A percentile compares a stretch with the other conserved stretches of the same genome.
Evolutionary conservation across 768 basidiomycete genomes (phyloP).

Genomic region (Omphalotus guepiniiformis): DNA sequence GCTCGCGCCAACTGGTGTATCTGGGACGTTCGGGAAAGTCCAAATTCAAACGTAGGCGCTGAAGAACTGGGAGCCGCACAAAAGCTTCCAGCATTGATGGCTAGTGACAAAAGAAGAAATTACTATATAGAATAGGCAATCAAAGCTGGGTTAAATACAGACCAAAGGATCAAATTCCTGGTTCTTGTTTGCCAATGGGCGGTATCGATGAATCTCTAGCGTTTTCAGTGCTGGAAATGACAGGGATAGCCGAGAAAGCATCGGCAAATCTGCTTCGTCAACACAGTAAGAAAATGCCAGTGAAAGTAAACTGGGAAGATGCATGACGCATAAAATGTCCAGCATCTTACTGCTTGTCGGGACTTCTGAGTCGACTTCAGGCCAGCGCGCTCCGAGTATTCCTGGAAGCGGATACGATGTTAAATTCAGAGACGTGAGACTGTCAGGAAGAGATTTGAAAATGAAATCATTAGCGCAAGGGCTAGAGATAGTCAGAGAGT

Average conservation of each 20-base stretch:
- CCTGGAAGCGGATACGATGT: slow-evolving; percentile 1
- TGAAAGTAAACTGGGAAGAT: neutral
- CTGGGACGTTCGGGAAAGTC: slow-evolving; percentile 5
- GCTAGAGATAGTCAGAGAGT: slow-evolving; percentile 3
- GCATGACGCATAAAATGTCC: neutral
- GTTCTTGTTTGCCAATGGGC: slow-evolving; percentile 1
- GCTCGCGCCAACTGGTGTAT: neutral
- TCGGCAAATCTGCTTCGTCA: neutral
- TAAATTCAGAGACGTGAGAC: neutral
- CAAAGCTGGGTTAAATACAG: neutral
- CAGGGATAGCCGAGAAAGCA: neutral
- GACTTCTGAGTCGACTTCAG: neutral
- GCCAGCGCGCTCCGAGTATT: slow-evolving; percentile 2
- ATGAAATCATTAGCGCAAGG: neutral
- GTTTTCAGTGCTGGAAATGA: neutral
- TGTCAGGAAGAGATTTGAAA: neutral
- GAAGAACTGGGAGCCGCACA: neutral
- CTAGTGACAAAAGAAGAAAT: neutral
- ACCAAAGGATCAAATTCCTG: slow-evolving; percentile 7
- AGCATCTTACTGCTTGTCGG: slow-evolving; percentile 3
- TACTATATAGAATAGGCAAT: neutral
- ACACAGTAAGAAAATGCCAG: slow-evolving; percentile 2
- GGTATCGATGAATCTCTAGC: slow-evolving; percentile 5
- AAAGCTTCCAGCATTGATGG: neutral
- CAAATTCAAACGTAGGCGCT: slow-evolving; percentile 1